Percentiles rank a stretch among this genome's conserved stretches.
Conservation (phyloP, 2,329 filamentous ascomycete species). For the Penicillium psychrosexuale region DNA sequence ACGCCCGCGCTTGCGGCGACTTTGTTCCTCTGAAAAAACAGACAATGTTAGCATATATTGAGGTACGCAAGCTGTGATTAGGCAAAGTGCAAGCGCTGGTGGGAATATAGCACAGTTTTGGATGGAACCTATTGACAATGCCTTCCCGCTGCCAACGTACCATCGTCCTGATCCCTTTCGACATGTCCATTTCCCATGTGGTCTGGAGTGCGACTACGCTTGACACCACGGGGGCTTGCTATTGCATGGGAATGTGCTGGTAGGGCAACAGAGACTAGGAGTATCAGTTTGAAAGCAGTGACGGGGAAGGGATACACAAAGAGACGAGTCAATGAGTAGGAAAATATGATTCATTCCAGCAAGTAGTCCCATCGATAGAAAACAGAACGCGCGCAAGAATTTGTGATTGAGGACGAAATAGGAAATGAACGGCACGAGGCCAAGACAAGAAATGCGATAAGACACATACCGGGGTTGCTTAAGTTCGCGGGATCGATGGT, state of each 20-base stretch:
- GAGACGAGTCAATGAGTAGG: constrained; percentile 4
- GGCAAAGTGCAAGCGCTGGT: neutral
- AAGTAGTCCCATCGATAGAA: neutral
- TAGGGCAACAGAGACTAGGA: constrained; percentile 35
- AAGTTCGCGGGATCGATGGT: constrained; percentile 89
- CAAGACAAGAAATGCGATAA: constrained; percentile 21
- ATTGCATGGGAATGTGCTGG: constrained; percentile 45
- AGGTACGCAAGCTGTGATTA: constrained; percentile 17
- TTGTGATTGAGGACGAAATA: constrained; percentile 2
- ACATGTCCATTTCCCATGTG: constrained; percentile 57
- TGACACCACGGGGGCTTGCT: constrained; percentile 65
- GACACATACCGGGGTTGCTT: constrained; percentile 68
- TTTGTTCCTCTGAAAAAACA: constrained; percentile 36
- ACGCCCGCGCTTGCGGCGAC: constrained; percentile 50
- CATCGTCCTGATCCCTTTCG: constrained; percentile 65
- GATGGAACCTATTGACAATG: constrained; percentile 1
- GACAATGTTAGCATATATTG: constrained; percentile 18
- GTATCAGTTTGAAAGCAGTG: constrained; percentile 34
- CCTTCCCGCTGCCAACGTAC: constrained; percentile 55
- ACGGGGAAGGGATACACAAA: constrained; percentile 17
- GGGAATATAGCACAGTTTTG: neutral
- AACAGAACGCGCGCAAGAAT: constrained; percentile 8
- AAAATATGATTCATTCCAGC: constrained; percentile 8
- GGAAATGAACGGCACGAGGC: neutral
- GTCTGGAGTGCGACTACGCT: constrained; percentile 76